Evolutionary conservation across 2,329 filamentous ascomycete genomes (phyloP).

Genomic region (Aspergillus hiratsukae): DNA sequence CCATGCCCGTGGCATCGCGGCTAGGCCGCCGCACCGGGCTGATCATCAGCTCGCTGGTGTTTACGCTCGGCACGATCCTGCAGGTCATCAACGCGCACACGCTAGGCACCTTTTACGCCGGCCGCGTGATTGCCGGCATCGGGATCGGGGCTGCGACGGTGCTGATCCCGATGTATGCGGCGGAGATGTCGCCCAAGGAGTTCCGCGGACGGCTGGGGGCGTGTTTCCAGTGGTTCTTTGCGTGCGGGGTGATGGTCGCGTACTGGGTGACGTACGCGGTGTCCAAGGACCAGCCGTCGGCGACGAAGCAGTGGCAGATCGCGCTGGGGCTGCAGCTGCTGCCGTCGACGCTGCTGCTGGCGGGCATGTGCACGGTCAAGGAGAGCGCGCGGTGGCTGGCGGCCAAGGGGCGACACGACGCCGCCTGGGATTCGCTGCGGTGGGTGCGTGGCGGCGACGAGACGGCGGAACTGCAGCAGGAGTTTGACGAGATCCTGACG

Average conservation of each 20-base stretch:
- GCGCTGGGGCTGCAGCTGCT: constrained; percentile 46
- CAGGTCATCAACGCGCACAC: constrained; percentile 45
- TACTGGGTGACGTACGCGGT: constrained; percentile 49
- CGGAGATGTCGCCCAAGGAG: constrained; percentile 41
- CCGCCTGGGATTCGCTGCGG: constrained; percentile 46
- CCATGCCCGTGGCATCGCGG: constrained; percentile 43
- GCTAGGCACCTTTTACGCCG: constrained; percentile 43
- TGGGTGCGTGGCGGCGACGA: constrained; percentile 50
- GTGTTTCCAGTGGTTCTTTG: constrained; percentile 38
- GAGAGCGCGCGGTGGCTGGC: constrained; percentile 49
- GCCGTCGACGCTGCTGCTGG: constrained; percentile 43
- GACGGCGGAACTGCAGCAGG: constrained; percentile 27
- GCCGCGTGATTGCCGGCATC: constrained; percentile 43
- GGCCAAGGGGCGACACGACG: constrained; percentile 43
- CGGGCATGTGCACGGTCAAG: constrained; percentile 48
- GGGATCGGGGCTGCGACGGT: constrained; percentile 44
- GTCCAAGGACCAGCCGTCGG: constrained; percentile 32
- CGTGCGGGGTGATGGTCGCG: constrained; percentile 35
- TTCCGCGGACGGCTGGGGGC: constrained; percentile 37
- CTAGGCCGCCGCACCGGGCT: constrained; percentile 44
- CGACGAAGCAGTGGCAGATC: constrained; percentile 49
- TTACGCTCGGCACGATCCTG: constrained; percentile 37
- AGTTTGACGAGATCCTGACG: constrained; percentile 38
- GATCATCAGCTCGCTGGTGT: constrained; percentile 41
- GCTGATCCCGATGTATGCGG: constrained; percentile 38